Percentiles rank a stretch among this genome's conserved stretches.
Evolutionary conservation across 1,284 basidiomycete species (phyloP).

Genomic region (Polyporus tsugae): DNA sequence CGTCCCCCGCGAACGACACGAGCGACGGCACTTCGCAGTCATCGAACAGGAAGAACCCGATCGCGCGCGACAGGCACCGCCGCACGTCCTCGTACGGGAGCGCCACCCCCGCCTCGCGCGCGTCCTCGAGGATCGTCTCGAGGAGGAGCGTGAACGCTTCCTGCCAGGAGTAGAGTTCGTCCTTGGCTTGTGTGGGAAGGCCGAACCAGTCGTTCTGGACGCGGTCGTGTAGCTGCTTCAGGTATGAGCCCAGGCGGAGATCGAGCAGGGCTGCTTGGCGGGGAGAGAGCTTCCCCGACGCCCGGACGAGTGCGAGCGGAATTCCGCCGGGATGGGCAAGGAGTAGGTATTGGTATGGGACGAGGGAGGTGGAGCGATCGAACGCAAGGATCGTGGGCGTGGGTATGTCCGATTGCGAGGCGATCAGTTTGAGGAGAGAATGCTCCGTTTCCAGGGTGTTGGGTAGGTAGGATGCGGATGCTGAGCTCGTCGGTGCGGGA

Average conservation of each 20-base stretch:
- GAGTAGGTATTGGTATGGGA: conserved; percentile 43
- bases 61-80: conserved; percentile 65
- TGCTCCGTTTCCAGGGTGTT: conserved; percentile 42
- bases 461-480: conserved; percentile 30
- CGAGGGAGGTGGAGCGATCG: conserved; percentile 30
- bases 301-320: conserved; percentile 47
- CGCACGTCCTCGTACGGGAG: conserved; percentile 57
- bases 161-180: conserved; percentile 71
- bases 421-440: conserved; percentile 36
- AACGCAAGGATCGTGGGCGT: conserved; percentile 33
- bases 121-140: conserved; percentile 58
- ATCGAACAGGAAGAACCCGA: conserved; percentile 77
- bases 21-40: conserved; percentile 76
- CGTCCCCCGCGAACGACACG: conserved; percentile 65
- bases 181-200: conserved; percentile 48
- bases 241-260: conserved; percentile 61
- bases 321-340: conserved; percentile 37
- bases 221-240: conserved; percentile 65
- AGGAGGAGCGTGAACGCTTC: conserved; percentile 69
- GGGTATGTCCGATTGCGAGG: conserved; percentile 38
- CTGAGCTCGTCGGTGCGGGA: not conserved
- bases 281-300: conserved; percentile 48
- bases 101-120: conserved; percentile 30
- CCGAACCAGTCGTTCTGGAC: conserved; percentile 81
- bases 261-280: conserved; percentile 58